Percentiles rank a stretch among this genome's conserved stretches.
Conservation (phyloP, 805 yeast genomes). For the Metschnikowia dekortorum region DNA sequence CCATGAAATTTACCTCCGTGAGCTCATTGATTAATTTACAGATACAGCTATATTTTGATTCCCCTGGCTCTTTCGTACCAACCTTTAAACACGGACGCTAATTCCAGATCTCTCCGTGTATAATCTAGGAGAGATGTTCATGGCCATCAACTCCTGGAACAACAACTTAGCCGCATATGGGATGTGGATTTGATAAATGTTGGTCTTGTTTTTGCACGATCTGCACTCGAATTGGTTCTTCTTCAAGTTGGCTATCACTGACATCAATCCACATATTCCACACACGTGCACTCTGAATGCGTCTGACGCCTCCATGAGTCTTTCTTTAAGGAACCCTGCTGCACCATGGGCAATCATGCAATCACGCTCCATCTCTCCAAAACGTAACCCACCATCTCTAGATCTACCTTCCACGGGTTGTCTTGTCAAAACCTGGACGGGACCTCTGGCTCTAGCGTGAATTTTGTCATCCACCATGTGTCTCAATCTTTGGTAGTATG, state of each 20-base stretch:
- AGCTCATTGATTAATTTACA: background rate
- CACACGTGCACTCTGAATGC: slow-evolving; percentile 98
- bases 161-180: slow-evolving; percentile 97
- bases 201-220: slow-evolving; percentile 97
- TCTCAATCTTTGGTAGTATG: slow-evolving; percentile 96
- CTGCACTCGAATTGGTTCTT: slow-evolving; percentile 98
- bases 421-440: slow-evolving; percentile 94
- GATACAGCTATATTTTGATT: background rate
- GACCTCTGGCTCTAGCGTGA: slow-evolving; percentile 99
- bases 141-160: slow-evolving; percentile 99
- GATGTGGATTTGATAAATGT: slow-evolving; percentile 93
- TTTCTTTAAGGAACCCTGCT: slow-evolving; percentile 94
- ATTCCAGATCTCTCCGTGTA: slow-evolving; percentile 86
- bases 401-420: slow-evolving; percentile 99
- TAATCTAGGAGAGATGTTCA: slow-evolving; percentile 96
- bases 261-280: slow-evolving; percentile 98
- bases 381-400: slow-evolving; percentile 97
- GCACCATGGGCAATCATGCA: slow-evolving; percentile 99
- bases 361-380: slow-evolving; percentile 99
- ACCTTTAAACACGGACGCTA: slow-evolving; percentile 30
- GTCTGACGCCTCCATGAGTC: slow-evolving; percentile 98
- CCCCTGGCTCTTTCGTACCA: background rate
- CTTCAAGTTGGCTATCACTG: slow-evolving; percentile 94
- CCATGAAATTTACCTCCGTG: background rate
- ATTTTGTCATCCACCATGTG: slow-evolving; percentile 99